Evolutionary conservation across 352 stramenopile species (phyloP), one percentile per base, ranked within the genome.

Genomic region (Globisporangium yorkense): DNA sequence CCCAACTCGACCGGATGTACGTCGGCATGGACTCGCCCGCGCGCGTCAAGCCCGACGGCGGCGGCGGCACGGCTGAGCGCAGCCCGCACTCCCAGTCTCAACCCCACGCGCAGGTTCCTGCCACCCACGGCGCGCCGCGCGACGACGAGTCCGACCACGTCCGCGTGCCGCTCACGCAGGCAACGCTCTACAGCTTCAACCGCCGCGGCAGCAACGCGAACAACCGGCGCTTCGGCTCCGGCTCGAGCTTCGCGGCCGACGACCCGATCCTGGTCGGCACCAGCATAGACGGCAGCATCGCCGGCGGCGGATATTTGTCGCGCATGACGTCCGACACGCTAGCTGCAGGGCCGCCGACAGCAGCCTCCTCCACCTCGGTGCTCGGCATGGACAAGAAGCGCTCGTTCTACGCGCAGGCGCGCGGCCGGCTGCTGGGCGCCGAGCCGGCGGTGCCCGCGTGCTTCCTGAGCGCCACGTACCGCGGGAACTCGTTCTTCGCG

Each of bases 401-500:
- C 18, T 86, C 71, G 43, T 86, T 86, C 57, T 78, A 80, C 61
- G 63, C 70, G 15, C 59, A 67, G 20, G 59, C 68, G 46, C 59
- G 59, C 45, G 27, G 51, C 5, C 37, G 70, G 1, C 54, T 92
- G 35, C 62, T 70, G 0, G 82, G 82, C 27, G 60, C 66, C 16
- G 76, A 82, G 64, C 82, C 82, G 24, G 57, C 39, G 5, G 74
- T 92, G 56, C 83, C 80, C 6, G 66, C 58, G 31, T 63, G 76
- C 41, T 88, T 80, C 57, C 69, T 92, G 16, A 77, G 65, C 50
- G 78, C 75, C 21, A 69, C 75, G 49, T 89, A 75, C 62, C 64
- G 74, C 7, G 65, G 87, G 59, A 94, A 92, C 61, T 87, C 80
- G 41, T 94, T 91, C 65, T 94, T 94, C 46, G 83, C 84, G 4